Base-by-base conservation (phyloP, 805 yeast genomes). In the Metschnikowia picachoensis region DNA sequence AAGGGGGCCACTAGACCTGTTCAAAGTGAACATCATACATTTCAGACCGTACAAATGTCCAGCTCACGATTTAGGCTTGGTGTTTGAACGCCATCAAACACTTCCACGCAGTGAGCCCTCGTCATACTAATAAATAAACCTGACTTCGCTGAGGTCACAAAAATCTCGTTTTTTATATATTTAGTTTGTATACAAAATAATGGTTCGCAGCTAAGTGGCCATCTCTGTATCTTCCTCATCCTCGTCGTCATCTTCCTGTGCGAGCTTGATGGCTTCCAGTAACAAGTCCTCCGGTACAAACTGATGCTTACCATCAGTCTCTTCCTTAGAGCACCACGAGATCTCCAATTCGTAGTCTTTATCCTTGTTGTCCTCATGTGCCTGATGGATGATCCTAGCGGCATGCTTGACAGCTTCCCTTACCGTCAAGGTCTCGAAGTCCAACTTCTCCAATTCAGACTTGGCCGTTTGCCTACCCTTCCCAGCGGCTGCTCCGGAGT, bases 381-480 rank as follows among this genome's bases (percentile, higher is more conserved):
- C 97, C 53, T 85, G 74, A 61, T 89, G 86, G 60, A 94, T 86
- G 62, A 94, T 90, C 66, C 85, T 85, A 5, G 98, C 98, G 30
- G 97, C 98, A 61, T 87, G 86, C 59, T 87, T 90, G 33, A 94
- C 85, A 4, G 96, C 99, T 16, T 91, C 95, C 56, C 69, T 78
- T 4, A 83, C 87, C 8, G 83, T 71, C 55, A 95, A 70, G 53
- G 76, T 79, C 44, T 82, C 83, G 50, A 82, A 73, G 55, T 88
- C 85, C 64, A 94, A 74, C 67, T 94, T 94, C 68, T 94, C 99
- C 57, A 94, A 78, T 69, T 94, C 99, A 28, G 92, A 86, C 70
- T 92, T 92, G 41, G 99, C 99, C n/a, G 88, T 80, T 68, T 94
- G 99, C 67, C 98, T 82, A 39, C 99, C 99, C 66, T 92, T 94